A percentile compares a stretch with the other conserved stretches of the same genome.
These are phyloP conservation scores for Pseudogymnoascus sp. DNA, from an alignment of 2,329 filamentous ascomycete genomes.

Conservation along the genomic window DNA sequence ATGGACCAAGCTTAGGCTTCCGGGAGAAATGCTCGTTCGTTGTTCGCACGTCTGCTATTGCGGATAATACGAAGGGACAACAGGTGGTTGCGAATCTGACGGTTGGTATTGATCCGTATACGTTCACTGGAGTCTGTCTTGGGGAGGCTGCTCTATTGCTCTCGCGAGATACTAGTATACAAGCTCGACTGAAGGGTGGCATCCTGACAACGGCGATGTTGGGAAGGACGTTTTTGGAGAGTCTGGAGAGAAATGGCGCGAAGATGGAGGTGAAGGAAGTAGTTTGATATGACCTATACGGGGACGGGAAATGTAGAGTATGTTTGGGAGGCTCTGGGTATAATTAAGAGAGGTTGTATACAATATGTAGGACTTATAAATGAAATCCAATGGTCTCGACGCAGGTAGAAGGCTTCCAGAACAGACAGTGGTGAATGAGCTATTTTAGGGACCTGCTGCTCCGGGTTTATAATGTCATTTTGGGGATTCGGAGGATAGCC, in stretches of 20 bases:
- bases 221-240: background rate
- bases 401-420: background rate
- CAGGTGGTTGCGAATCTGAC: background rate
- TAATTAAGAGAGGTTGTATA: background rate
- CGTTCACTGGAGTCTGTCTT: background rate
- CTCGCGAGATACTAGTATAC: background rate
- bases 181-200: background rate
- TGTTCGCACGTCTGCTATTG: background rate
- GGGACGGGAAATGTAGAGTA: background rate
- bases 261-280: background rate
- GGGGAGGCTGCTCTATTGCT: background rate
- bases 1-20: slow-evolving; percentile 35
- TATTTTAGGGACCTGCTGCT: background rate
- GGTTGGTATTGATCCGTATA: background rate
- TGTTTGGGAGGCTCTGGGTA: background rate
- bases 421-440: background rate
- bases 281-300: background rate
- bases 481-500: background rate
- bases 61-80: background rate
- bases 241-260: background rate
- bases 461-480: background rate
- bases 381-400: background rate
- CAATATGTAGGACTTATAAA: background rate
- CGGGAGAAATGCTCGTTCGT: background rate
- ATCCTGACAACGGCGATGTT: background rate